Base-by-base conservation (phyloP, 306 rosid species). In the Myrica gale region DNA sequence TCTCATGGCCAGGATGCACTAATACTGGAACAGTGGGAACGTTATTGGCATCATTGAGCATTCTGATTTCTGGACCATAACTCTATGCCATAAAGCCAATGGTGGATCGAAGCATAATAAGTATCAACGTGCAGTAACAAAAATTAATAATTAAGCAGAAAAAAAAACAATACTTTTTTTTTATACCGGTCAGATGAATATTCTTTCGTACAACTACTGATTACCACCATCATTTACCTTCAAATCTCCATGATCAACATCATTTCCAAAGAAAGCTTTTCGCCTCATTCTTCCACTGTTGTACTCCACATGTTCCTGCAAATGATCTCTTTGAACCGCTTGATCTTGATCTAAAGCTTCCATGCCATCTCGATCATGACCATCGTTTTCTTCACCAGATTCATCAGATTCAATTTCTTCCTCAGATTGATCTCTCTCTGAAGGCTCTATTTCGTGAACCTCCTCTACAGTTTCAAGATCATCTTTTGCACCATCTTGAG, bases 271-370 rank as follows among this genome's bases (percentile, higher is more conserved):
- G 32, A 86, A 54, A 54, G 84, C 93, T 82, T 82, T 89, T 81
- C 98, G 84, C 84, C 98, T 90, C 8, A 32, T 78, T 79, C 97
- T 86, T 82, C 97, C 98, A 73, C 79, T 88, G 78, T 84, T 84
- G 87, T 86, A 77, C 81, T 95, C 98, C 43, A 85, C 87, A 73
- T 76, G 82, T 75, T 95, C 97, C 78, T 88, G 86, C 76, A 94
- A 43, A 76, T 57, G 81, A 70, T 81, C 78, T 73, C 46, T 72
- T 26, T 68, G 65, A 69, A 69, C 69, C 16, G 44, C 78, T 77
- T 84, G 87, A 79, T 84, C 87, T 66, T 74, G 82, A 78, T 85
- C 84, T 72, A 87, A 88, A 43, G 91, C 86, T 80, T 77, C 86
- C 53, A 86, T 84, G 46, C 82, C 79, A 83, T 74, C 87, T 62